Percentiles rank a stretch among this genome's conserved stretches.
These are phyloP conservation scores for Theileria luwenshuni DNA, from an alignment of 169 alveolate genomes.

Conservation along the genomic window DNA sequence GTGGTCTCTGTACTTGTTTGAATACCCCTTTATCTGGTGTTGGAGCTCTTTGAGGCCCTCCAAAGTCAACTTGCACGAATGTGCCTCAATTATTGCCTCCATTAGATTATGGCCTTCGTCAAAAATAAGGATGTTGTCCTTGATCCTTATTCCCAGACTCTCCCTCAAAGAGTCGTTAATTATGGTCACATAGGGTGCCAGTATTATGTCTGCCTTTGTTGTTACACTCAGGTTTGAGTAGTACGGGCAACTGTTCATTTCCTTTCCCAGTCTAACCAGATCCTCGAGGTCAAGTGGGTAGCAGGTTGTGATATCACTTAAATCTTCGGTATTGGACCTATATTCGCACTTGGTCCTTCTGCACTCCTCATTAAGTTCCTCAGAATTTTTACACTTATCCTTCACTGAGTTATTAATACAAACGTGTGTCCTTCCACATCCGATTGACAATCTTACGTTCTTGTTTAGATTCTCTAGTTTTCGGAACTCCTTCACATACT, in stretches of 20 bases:
- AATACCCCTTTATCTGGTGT: constrained; percentile 14
- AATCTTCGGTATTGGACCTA: constrained; percentile 67
- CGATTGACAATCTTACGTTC: constrained; percentile 76
- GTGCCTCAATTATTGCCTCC: constrained; percentile 61
- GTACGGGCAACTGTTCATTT: constrained; percentile 86
- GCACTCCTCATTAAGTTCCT: constrained; percentile 77
- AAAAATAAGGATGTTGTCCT: constrained; percentile 84
- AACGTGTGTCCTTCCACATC: constrained; percentile 81
- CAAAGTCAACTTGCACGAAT: constrained; percentile 27
- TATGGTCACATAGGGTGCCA: constrained; percentile 89
- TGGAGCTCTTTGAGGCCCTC: constrained; percentile 28
- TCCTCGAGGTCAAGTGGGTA: constrained; percentile 87
- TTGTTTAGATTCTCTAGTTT: constrained; percentile 67
- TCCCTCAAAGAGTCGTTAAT: constrained; percentile 81
- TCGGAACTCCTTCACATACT: constrained; percentile 87
- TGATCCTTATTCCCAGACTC: constrained; percentile 73
- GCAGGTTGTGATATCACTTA: constrained; percentile 69
- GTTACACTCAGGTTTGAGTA: constrained; percentile 81
- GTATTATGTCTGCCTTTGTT: constrained; percentile 81
- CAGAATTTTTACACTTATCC: constrained; percentile 69
- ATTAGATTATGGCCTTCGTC: constrained; percentile 95
- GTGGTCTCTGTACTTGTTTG: constrained; percentile 16
- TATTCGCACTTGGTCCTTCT: constrained; percentile 73
- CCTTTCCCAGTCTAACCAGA: constrained; percentile 59
- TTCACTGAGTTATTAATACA: constrained; percentile 82